Percentiles rank a stretch among this genome's conserved stretches.
Evolutionary conservation across 2,329 filamentous ascomycete genomes (phyloP).

Genomic region (Aspergillus candidus): DNA sequence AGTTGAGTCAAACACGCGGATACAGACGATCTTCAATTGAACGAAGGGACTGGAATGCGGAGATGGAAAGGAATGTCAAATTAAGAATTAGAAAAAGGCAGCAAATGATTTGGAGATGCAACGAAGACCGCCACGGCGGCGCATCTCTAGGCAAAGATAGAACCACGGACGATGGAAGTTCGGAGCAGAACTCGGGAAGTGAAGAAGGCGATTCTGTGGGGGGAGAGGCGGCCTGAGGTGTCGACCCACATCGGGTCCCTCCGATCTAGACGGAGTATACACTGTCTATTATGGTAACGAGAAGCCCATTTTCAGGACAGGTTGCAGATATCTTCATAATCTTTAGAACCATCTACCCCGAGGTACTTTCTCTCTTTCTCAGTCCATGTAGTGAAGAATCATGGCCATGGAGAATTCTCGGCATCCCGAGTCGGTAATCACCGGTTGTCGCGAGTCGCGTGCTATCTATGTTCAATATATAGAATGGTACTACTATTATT

Average conservation of each 20-base stretch:
- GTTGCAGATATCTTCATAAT: no score
- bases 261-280: no score
- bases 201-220: neutral
- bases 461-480: no score
- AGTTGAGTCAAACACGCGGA: neutral
- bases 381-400: neutral
- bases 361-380: neutral
- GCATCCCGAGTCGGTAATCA: slow-evolving; percentile 13
- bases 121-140: neutral
- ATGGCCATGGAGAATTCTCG: neutral
- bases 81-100: neutral
- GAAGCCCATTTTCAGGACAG: no score
- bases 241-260: slow-evolving; percentile 4
- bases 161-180: neutral
- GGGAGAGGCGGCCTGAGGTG: neutral
- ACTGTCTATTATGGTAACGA: no score
- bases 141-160: no score
- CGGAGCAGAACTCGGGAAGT: slow-evolving; percentile 18
- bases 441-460: neutral
- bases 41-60: neutral
- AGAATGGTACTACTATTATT: neutral
- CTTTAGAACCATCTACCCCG: neutral
- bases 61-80: neutral
- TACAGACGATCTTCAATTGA: neutral
- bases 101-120: neutral